phyloP scores from a whole-genome alignment of 2,329 filamentous ascomycete species.

The Leptographium flavum region DNA sequence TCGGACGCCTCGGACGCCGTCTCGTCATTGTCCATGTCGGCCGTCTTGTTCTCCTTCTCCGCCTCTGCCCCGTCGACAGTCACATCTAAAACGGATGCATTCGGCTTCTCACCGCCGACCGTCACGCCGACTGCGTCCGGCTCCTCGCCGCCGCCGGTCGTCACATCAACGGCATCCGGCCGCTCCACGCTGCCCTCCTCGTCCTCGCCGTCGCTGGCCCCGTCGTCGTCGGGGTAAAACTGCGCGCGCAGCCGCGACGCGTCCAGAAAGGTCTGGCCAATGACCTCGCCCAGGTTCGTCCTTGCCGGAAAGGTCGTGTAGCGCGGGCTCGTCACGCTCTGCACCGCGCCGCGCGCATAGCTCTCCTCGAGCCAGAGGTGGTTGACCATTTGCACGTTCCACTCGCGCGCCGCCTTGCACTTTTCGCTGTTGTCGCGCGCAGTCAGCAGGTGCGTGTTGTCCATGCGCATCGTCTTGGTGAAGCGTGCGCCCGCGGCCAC shows the following conservation, averaged over 20 bases:
- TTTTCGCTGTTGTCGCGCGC: slow-evolving; percentile 86
- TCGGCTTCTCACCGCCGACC: slow-evolving; percentile 21
- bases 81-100: no score
- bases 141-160: neutral
- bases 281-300: slow-evolving; percentile 85
- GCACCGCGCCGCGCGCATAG: slow-evolving; percentile 74
- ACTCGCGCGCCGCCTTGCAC: slow-evolving; percentile 80
- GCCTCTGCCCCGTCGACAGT: slow-evolving; percentile 5
- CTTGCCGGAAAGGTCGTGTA: slow-evolving; percentile 79
- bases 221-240: slow-evolving; percentile 47
- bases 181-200: neutral
- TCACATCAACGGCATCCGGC: neutral
- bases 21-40: slow-evolving; percentile 24
- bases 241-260: slow-evolving; percentile 43
- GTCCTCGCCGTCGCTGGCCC: slow-evolving; percentile 28
- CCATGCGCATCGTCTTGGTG: slow-evolving; percentile 87
- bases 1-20: slow-evolving; percentile 15
- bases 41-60: slow-evolving; percentile 10
- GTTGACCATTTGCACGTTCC: slow-evolving; percentile 81
- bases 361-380: slow-evolving; percentile 97
- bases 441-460: slow-evolving; percentile 92
- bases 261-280: slow-evolving; percentile 78
- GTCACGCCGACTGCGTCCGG: slow-evolving; percentile 21
- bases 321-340: slow-evolving; percentile 55
- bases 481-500: slow-evolving; percentile 72